Base-by-base conservation (phyloP, 768 basidiomycete genomes). In the Naematelia aurantialba region DNA sequence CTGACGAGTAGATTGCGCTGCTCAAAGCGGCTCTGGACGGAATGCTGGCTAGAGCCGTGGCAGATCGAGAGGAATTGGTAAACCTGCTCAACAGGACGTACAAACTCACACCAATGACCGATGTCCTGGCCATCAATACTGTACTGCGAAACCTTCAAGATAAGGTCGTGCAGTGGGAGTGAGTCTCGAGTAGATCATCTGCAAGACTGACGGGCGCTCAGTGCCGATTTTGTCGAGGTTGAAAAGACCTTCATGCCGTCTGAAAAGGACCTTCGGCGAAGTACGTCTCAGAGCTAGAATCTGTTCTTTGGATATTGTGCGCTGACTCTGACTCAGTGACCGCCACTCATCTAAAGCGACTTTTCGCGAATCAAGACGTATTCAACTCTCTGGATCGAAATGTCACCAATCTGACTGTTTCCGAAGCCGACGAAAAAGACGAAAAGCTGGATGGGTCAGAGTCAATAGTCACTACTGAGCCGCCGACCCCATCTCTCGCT, bases 81-180 rank as follows among this genome's bases (percentile, higher is more conserved):
- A 80, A 81, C 3, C 80, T 89, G 48, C 85, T 96, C 54, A 87
- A 91, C 60, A 79, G 81, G 54, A 84, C 90, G 24, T 96, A 97
- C 76, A 83, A 83, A 67, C 86, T 90, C 58, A 87, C 91, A 0
- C 68, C 83, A 0, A 84, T 90, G 52, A 88, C 84, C 19, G 91
- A 96, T 71, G 93, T 91, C 0, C 82, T 94, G 45, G 89, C 87
- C 34, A 82, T 93, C 52, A 97, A 92, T 61, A 84, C 84, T 65
- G 88, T 92, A 4, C 85, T 92, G 49, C 85, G 88, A 0, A 86
- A 85, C 60, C 82, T 92, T 47, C 94, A 97, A 79, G 91, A 94
- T 67, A 88, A 87, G 74, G 90, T 94, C 48, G 90, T 94, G 14
- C 89, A 88, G n/a, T 97, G 93, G 89, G 92, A 99, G 76, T 69